phyloP scores from a whole-genome alignment of 257 asterid species.

The Salvia rosmarinus region DNA sequence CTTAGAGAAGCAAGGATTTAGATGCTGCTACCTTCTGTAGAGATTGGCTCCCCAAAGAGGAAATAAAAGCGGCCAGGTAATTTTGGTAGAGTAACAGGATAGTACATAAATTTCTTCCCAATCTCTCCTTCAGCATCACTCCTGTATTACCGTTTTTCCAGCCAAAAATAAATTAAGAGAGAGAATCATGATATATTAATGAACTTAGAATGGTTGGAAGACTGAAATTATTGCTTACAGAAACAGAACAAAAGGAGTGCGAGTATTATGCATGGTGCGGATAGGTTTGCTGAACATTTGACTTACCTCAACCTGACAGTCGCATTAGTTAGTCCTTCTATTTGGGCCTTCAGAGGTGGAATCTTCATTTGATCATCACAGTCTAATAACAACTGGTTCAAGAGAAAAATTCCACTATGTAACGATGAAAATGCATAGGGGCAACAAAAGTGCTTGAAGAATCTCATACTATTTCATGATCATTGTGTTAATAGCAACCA shows the following conservation, averaged over 20 bases:
- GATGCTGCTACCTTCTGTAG: conserved; percentile 47
- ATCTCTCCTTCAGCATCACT: conserved; percentile 51
- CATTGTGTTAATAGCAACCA: too few relatives aligned
- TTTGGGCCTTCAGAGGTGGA: conserved; percentile 48
- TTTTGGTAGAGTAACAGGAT: conserved; percentile 51
- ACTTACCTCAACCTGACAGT: conserved; percentile 48
- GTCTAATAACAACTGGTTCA: conserved; percentile 52
- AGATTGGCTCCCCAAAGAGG: conserved; percentile 58
- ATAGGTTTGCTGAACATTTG: too few relatives aligned
- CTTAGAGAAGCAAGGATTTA: neutral
- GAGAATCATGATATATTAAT: neutral
- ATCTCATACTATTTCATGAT: too few relatives aligned
- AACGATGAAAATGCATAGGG: neutral
- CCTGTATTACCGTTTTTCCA: conserved; percentile 34
- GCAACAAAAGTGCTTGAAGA: neutral
- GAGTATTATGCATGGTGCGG: too few relatives aligned
- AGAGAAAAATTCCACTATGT: neutral
- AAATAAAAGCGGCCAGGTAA: conserved; percentile 61
- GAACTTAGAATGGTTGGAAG: neutral
- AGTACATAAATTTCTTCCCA: conserved; percentile 48
- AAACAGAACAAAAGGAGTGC: too few relatives aligned
- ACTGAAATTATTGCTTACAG: neutral
- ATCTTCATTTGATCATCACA: conserved; percentile 56
- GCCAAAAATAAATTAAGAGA: conserved; percentile 8
- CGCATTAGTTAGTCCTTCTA: conserved; percentile 45